phyloP scores from a whole-genome alignment of 495 filamentous ascomycete species.

The Penicillium subrubescens region DNA sequence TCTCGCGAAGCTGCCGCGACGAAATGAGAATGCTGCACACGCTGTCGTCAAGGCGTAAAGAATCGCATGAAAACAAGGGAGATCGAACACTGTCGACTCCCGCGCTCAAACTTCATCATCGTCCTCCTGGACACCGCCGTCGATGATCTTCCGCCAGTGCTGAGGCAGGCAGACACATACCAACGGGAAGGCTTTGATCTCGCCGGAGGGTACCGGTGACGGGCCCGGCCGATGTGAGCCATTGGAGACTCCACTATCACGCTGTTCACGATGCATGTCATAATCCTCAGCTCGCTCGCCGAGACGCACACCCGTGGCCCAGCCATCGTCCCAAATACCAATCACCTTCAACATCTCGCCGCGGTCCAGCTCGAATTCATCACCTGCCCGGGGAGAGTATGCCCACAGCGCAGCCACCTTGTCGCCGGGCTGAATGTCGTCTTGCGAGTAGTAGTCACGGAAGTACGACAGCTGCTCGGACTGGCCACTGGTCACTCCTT shows the following conservation, averaged over 20 bases:
- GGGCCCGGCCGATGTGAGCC: slow-evolving; percentile 63
- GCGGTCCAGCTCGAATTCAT: slow-evolving; percentile 92
- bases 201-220: slow-evolving; percentile 72
- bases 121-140: slow-evolving; percentile 55
- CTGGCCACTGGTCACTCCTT: slow-evolving; percentile 81
- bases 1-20: slow-evolving; percentile 25
- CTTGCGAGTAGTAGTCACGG: slow-evolving; percentile 98
- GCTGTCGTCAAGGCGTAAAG: slow-evolving; percentile 49
- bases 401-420: slow-evolving; percentile 93
- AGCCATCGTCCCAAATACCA: slow-evolving; percentile 99
- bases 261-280: slow-evolving; percentile 73
- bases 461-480: slow-evolving; percentile 94
- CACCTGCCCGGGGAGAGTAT: slow-evolving; percentile 88
- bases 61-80: slow-evolving; percentile 32
- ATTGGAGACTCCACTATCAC: slow-evolving; percentile 92
- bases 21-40: slow-evolving; percentile 33
- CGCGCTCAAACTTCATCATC: slow-evolving; percentile 40
- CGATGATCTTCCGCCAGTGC: slow-evolving; percentile 96
- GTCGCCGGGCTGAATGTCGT: slow-evolving; percentile 91
- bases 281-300: slow-evolving; percentile 86
- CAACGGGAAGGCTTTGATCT: slow-evolving; percentile 97
- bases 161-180: slow-evolving; percentile 97
- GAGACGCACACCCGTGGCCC: slow-evolving; percentile 90
- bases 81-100: slow-evolving; percentile 9
- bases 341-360: slow-evolving; percentile 99